Percentiles rank a stretch among this genome's conserved stretches.
Conservation (phyloP, 768 basidiomycete genomes). For the Kwoniella dejecticola region DNA sequence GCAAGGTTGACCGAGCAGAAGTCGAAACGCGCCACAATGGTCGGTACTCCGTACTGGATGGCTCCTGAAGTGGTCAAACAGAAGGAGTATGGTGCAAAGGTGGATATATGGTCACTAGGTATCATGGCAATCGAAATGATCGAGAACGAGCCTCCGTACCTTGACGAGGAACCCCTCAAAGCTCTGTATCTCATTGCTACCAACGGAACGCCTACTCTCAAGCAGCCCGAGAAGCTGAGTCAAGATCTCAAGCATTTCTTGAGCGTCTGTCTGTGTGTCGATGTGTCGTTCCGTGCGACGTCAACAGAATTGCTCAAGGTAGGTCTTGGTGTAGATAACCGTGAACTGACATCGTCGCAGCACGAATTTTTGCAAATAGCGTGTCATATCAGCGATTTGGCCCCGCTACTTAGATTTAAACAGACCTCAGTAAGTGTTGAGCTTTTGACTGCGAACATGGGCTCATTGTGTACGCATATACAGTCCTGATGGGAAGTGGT, state of each 20-base stretch:
- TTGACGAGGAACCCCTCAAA: conserved; percentile 94
- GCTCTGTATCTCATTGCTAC: conserved; percentile 97
- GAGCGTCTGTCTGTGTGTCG: conserved; percentile 96
- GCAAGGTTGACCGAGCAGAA: conserved; percentile 95
- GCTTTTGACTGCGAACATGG: too few species aligned
- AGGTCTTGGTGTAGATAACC: too few species aligned
- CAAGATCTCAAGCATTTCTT: conserved; percentile 93
- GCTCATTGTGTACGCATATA: too few species aligned
- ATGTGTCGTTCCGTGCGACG: conserved; percentile 88
- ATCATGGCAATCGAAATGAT: conserved; percentile 95
- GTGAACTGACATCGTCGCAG: too few species aligned
- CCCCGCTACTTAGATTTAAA: conserved; percentile 70
- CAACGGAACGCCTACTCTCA: conserved; percentile 95
- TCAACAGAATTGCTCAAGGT: conserved; percentile 57
- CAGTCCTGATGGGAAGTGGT: too few species aligned
- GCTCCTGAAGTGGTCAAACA: conserved; percentile 96
- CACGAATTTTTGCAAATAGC: conserved; percentile 93
- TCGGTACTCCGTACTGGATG: conserved; percentile 99
- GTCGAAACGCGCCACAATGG: conserved; percentile 97
- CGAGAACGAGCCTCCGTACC: conserved; percentile 93
- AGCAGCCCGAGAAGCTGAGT: conserved; percentile 89
- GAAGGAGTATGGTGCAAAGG: conserved; percentile 96
- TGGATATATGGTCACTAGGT: conserved; percentile 96
- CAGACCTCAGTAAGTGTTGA: conserved; percentile 22
- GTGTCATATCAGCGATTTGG: conserved; percentile 77